A percentile compares a stretch with the other conserved stretches of the same genome.
phyloP scores from a whole-genome alignment of 1,284 basidiomycete species.

The Sutorius eximius region DNA sequence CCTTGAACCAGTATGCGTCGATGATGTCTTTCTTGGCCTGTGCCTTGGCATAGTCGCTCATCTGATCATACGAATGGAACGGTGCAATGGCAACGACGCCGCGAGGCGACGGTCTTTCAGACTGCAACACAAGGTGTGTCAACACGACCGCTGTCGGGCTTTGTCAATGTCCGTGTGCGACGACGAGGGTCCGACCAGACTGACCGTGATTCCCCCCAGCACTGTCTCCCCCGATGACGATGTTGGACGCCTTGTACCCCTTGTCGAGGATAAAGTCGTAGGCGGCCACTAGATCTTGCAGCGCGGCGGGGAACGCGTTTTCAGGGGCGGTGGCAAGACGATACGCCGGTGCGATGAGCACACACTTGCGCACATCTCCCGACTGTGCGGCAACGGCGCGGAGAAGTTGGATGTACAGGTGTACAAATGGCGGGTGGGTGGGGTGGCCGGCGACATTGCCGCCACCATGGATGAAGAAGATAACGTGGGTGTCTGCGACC shows the following conservation, averaged over 20 bases:
- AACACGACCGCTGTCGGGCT: conserved; percentile 21
- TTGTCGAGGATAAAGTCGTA: conserved; percentile 26
- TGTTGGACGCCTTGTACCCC: conserved; percentile 23
- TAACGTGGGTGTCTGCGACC: conserved; percentile 10
- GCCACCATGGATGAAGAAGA: conserved; percentile 31
- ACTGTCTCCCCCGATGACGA: conserved; percentile 26
- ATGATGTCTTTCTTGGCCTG: conserved; percentile 10
- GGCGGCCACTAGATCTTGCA: conserved; percentile 23
- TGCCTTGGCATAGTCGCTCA: conserved; percentile 6
- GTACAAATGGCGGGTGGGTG: not conserved
- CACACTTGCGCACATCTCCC: not conserved
- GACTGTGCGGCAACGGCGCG: conserved; percentile 6
- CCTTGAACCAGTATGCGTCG: fast-evolving
- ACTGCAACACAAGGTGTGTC: conserved; percentile 21
- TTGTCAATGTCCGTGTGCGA: not conserved
- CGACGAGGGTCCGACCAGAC: not conserved
- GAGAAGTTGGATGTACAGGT: conserved; percentile 19
- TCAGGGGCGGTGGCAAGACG: conserved; percentile 25
- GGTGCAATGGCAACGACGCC: conserved; percentile 19
- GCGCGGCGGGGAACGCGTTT: conserved; percentile 26
- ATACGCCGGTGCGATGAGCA: conserved; percentile 25
- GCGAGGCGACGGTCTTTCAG: conserved; percentile 5
- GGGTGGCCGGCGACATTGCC: conserved; percentile 26
- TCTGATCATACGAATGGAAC: not conserved
- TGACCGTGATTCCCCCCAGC: conserved; percentile 28